Conservation (phyloP, 805 yeast species). For the Candida chauliodis region DNA sequence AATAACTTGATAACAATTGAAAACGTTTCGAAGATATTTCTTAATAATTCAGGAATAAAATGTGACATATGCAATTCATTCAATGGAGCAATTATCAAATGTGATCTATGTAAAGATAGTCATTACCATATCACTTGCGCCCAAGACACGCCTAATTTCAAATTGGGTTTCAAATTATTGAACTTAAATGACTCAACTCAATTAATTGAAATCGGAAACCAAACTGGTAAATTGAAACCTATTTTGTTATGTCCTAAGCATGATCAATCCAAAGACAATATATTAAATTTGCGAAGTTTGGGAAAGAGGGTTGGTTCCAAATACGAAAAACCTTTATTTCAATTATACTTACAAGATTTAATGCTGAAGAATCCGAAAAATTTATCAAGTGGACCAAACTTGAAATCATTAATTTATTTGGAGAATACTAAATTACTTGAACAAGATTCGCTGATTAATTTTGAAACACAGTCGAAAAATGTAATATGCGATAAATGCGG, state of each 20-base stretch:
- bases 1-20: slow-evolving; percentile 22
- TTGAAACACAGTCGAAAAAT: neutral
- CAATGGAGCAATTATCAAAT: slow-evolving; percentile 50
- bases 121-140: slow-evolving; percentile 57
- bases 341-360: slow-evolving; percentile 37
- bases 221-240: slow-evolving; percentile 42
- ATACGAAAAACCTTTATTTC: slow-evolving; percentile 34
- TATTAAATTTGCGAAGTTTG: slow-evolving; percentile 23
- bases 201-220: slow-evolving; percentile 19
- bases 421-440: slow-evolving; percentile 7
- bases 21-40: slow-evolving; percentile 24
- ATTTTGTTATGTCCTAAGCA: slow-evolving; percentile 43
- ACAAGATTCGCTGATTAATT: neutral
- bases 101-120: slow-evolving; percentile 41
- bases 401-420: slow-evolving; percentile 28
- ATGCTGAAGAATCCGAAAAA: slow-evolving; percentile 10
- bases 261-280: slow-evolving; percentile 13
- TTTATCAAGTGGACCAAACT: slow-evolving; percentile 28
- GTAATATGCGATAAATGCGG: slow-evolving; percentile 20
- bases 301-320: slow-evolving; percentile 28
- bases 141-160: slow-evolving; percentile 41
- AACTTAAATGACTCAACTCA: slow-evolving; percentile 21
- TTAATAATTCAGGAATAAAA: slow-evolving; percentile 22
- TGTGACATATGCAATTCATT: slow-evolving; percentile 46
- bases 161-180: slow-evolving; percentile 52